Percentiles rank a stretch among this genome's conserved stretches.
phyloP scores from a whole-genome alignment of 768 basidiomycete genomes.

The Phylloporus rhodoxanthus region DNA sequence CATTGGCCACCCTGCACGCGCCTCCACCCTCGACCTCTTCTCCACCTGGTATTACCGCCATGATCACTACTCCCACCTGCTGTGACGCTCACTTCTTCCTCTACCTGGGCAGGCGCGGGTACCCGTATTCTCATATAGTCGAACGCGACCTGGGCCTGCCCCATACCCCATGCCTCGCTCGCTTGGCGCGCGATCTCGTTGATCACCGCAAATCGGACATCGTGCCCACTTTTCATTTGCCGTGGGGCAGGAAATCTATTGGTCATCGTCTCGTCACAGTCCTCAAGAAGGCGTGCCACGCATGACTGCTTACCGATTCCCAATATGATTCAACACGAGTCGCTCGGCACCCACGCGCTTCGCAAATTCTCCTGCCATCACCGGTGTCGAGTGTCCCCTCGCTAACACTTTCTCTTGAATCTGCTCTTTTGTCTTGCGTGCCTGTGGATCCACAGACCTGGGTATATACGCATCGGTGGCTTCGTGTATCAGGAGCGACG shows the following conservation, averaged over 20 bases:
- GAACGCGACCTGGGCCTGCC: slow-evolving; percentile 46
- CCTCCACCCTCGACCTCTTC: not conserved
- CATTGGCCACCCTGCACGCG: slow-evolving; percentile 1
- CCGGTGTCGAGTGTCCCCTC: slow-evolving; percentile 74
- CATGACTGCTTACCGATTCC: slow-evolving; percentile 45
- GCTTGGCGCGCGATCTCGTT: slow-evolving; percentile 60
- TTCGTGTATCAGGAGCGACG: slow-evolving; percentile 79
- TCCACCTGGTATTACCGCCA: not conserved
- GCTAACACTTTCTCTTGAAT: slow-evolving; percentile 47
- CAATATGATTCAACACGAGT: slow-evolving; percentile 75
- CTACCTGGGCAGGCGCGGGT: slow-evolving; percentile 19
- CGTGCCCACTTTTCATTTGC: slow-evolving; percentile 24
- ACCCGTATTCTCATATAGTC: slow-evolving; percentile 50
- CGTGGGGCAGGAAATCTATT: slow-evolving; percentile 51
- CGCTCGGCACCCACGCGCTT: slow-evolving; percentile 50
- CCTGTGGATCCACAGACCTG: slow-evolving; percentile 42
- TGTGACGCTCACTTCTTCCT: not conserved
- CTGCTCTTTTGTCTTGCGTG: slow-evolving; percentile 38
- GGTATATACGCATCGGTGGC: slow-evolving; percentile 74
- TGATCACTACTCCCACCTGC: not conserved
- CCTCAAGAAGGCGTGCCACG: not conserved
- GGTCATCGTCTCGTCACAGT: not conserved
- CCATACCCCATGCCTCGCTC: slow-evolving; percentile 50
- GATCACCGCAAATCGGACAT: slow-evolving; percentile 41
- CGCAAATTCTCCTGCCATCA: slow-evolving; percentile 75